phyloP scores from a whole-genome alignment of 179 eudicot species.

The Nepenthes alata region DNA sequence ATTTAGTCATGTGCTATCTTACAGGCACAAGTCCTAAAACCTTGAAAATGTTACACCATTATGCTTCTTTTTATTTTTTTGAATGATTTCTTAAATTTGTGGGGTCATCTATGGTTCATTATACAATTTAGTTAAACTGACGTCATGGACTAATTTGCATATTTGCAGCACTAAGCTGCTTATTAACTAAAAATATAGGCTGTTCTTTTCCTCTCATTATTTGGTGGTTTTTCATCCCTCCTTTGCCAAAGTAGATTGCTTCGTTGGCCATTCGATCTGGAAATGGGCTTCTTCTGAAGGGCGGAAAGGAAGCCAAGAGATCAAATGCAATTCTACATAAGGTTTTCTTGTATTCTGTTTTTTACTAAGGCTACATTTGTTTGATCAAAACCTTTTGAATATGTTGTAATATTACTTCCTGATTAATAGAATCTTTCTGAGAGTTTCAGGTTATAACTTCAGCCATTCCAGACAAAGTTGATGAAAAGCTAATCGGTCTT shows the following conservation, averaged over 20 bases:
- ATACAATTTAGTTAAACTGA: neutral
- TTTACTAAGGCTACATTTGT: neutral
- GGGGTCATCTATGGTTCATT: no score
- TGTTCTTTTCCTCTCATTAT: neutral
- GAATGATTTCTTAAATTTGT: no score
- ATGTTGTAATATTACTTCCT: neutral
- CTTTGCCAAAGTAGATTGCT: conserved; percentile 48
- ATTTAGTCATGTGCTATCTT: no score
- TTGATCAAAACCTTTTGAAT: neutral
- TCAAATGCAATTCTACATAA: conserved; percentile 78
- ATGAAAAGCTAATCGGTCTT: conserved; percentile 69
- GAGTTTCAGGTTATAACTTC: conserved; percentile 52
- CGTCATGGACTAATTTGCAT: neutral
- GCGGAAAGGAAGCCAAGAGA: conserved; percentile 82
- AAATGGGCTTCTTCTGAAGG: conserved; percentile 81
- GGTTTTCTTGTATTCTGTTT: conserved; percentile 21
- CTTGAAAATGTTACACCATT: no score
- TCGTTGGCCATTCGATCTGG: conserved; percentile 82
- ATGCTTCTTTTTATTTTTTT: no score
- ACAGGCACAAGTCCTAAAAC: no score
- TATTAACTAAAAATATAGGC: neutral
- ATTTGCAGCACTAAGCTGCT: neutral
- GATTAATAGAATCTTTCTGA: neutral
- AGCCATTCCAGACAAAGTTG: conserved; percentile 59
- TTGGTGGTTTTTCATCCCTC: neutral